Conservation (phyloP, 2,329 filamentous ascomycete genomes). For the Hypoxylon sp. region DNA sequence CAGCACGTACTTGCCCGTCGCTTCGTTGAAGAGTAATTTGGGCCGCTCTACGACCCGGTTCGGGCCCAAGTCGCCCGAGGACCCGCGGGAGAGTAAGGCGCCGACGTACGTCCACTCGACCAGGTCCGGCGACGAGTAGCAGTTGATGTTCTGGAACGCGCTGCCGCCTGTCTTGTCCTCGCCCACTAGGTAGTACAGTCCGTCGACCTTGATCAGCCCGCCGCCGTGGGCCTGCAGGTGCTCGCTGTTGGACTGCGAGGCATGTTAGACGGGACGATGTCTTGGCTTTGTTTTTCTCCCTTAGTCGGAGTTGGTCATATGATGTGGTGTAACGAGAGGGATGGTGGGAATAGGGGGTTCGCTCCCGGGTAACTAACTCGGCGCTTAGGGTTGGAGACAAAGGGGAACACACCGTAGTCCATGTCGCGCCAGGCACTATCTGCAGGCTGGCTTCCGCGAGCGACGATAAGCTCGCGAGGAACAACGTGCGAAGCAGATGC, state of each 20-base stretch:
- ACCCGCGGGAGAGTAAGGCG: conserved; percentile 62
- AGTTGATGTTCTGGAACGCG: conserved; percentile 70
- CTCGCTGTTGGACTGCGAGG: conserved; percentile 53
- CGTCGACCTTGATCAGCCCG: conserved; percentile 65
- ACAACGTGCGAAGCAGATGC: conserved; percentile 14
- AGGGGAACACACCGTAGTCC: conserved; percentile 51
- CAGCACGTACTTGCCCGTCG: conserved; percentile 71
- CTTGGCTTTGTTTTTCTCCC: too few relatives aligned
- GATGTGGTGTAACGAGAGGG: not conserved
- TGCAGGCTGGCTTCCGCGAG: conserved; percentile 44
- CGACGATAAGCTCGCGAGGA: conserved; percentile 20
- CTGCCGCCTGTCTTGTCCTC: conserved; percentile 73
- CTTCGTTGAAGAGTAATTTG: conserved; percentile 72
- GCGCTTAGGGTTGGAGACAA: not conserved
- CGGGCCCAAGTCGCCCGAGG: conserved; percentile 63
- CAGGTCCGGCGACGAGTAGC: conserved; percentile 69
- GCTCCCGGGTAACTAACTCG: conserved; percentile 1
- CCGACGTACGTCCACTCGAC: conserved; percentile 70
- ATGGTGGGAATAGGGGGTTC: not conserved
- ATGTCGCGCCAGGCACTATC: conserved; percentile 55
- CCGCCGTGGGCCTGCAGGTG: conserved; percentile 73
- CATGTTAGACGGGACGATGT: not conserved
- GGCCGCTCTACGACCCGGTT: conserved; percentile 71
- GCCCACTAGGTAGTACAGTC: conserved; percentile 72
- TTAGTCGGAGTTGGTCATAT: too few relatives aligned